A percentile compares a stretch with the other conserved stretches of the same genome.
phyloP scores from a whole-genome alignment of 139 green algal species.

The Raphidocelis subcapitata region DNA sequence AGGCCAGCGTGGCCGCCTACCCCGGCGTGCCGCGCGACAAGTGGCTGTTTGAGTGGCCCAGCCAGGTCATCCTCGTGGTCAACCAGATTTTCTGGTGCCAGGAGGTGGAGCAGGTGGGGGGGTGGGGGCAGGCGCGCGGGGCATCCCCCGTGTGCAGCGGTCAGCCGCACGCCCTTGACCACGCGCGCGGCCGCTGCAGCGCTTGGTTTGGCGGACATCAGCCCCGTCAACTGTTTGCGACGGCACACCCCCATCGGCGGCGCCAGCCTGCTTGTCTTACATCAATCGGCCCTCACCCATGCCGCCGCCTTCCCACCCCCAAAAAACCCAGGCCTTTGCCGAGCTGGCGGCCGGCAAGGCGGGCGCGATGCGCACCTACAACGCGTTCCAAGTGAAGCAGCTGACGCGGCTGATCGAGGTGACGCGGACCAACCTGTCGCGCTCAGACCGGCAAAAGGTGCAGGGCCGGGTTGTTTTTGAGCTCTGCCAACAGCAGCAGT shows the following conservation, averaged over 20 bases:
- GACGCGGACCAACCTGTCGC: slow-evolving; percentile 61
- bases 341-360: slow-evolving; percentile 61
- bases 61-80: slow-evolving; percentile 87
- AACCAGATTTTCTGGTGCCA: slow-evolving; percentile 92
- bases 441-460: slow-evolving; percentile 61
- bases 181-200: too few relatives aligned
- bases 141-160: too few relatives aligned
- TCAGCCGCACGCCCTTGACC: too few relatives aligned
- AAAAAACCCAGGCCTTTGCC: slow-evolving; percentile 60
- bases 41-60: slow-evolving; percentile 87
- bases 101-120: slow-evolving; percentile 73
- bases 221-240: too few relatives aligned
- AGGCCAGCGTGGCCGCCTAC: slow-evolving; percentile 73
- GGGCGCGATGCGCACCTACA: slow-evolving; percentile 78
- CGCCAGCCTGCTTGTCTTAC: too few relatives aligned
- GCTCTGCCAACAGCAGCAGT: too few relatives aligned
- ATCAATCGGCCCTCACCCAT: too few relatives aligned
- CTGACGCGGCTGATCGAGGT: slow-evolving; percentile 83
- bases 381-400: slow-evolving; percentile 83
- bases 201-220: too few relatives aligned
- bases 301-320: not conserved
- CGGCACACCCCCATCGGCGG: too few relatives aligned
- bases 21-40: slow-evolving; percentile 66
- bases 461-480: too few relatives aligned
- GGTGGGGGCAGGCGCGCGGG: not conserved